These are phyloP conservation scores for Gyromitra esculenta DNA, from an alignment of 2,329 filamentous ascomycete species.

Conservation along the genomic window DNA sequence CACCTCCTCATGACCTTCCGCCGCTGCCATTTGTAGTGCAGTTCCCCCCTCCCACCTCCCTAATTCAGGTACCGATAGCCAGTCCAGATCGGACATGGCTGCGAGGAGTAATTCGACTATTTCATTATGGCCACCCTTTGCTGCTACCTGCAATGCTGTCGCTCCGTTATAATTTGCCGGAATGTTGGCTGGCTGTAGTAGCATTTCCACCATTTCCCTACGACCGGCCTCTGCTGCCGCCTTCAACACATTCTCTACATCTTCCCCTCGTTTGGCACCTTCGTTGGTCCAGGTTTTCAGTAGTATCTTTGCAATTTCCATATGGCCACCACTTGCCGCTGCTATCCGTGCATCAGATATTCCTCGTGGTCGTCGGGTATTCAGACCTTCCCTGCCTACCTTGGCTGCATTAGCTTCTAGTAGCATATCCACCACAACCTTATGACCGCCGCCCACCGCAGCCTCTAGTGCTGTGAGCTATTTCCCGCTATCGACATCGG, in stretches of 20 bases:
- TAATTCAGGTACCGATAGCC: not conserved
- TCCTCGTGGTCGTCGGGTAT: too few relatives aligned
- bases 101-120: constrained; percentile 5
- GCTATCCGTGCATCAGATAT: too few relatives aligned
- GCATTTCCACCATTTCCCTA: too few relatives aligned
- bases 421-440: not conserved
- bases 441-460: not conserved
- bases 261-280: too few relatives aligned
- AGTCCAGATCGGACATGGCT: not conserved
- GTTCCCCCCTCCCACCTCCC: constrained; percentile 3
- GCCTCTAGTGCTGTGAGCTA: not conserved
- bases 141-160: constrained; percentile 15
- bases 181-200: too few relatives aligned
- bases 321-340: too few relatives aligned
- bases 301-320: too few relatives aligned
- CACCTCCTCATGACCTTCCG: not conserved
- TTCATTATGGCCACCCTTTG: not conserved
- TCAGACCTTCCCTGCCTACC: too few relatives aligned
- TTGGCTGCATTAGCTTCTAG: not conserved
- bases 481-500: not conserved
- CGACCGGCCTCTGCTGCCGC: not conserved
- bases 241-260: not conserved
- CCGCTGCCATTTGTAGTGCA: not conserved
- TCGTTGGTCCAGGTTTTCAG: too few relatives aligned
- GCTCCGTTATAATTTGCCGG: not conserved